Evolutionary conservation across 108 stramenopile species (phyloP).

Genomic region (Nannochloropsis granulata): DNA sequence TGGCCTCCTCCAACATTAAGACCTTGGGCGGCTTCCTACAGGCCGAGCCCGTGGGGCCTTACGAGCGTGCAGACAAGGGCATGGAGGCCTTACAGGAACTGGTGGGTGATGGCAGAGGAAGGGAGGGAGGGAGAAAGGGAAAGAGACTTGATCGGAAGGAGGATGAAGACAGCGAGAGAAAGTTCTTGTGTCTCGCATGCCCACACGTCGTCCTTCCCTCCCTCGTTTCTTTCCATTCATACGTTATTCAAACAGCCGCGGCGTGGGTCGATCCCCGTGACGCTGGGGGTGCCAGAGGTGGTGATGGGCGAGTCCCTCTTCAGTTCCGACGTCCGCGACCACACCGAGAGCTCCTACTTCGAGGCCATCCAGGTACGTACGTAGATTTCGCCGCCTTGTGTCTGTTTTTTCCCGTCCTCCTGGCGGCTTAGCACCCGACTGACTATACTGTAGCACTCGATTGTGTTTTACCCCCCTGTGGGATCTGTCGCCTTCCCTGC

Average conservation of each 20-base stretch:
- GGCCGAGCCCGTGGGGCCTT: background rate
- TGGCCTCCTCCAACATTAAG: background rate
- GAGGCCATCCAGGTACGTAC: background rate
- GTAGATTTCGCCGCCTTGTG: too few relatives aligned
- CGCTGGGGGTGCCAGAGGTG: background rate
- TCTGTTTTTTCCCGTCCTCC: too few relatives aligned
- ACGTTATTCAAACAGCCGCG: background rate
- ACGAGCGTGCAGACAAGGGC: background rate
- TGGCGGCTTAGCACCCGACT: too few relatives aligned
- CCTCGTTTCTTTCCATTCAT: background rate
- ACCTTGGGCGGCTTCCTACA: background rate
- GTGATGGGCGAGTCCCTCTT: background rate
- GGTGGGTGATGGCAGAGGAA: too few relatives aligned
- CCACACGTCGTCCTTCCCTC: background rate
- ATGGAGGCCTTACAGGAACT: background rate
- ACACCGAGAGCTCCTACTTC: background rate
- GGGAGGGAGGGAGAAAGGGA: too few relatives aligned
- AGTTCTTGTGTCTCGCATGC: background rate
- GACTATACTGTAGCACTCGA: background rate
- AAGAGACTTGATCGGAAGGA: too few relatives aligned
- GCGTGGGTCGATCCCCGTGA: background rate
- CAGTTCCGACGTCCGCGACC: background rate
- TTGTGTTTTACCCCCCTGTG: background rate
- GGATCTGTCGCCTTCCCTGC: background rate
- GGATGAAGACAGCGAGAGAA: too few relatives aligned